phyloP scores from a whole-genome alignment of 108 stramenopile species.

The Cyclostephanos invisitatus region DNA sequence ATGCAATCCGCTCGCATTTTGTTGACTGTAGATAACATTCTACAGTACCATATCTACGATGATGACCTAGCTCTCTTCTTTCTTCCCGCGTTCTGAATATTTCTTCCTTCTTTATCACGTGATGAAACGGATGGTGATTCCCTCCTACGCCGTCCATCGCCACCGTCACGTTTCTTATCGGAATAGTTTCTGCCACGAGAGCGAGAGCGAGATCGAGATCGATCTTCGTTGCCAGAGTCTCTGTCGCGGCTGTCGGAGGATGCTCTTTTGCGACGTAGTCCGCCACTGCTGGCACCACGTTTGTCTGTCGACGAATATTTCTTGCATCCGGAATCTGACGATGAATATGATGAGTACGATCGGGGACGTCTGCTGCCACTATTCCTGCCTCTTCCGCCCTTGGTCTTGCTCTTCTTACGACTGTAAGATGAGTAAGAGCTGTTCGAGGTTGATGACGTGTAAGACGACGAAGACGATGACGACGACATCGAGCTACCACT shows the following conservation, averaged over 20 bases:
- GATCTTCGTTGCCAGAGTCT: neutral
- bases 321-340: slow-evolving; percentile 23
- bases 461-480: slow-evolving; percentile 47
- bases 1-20: no score
- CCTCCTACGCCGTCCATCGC: neutral
- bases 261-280: neutral
- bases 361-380: slow-evolving; percentile 17
- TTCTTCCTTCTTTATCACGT: no score
- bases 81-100: no score
- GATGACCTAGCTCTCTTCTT: no score
- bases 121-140: no score
- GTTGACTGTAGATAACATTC: no score
- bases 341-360: slow-evolving; percentile 35
- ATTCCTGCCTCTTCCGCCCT: slow-evolving; percentile 22
- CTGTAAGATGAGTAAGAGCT: slow-evolving; percentile 48
- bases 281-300: slow-evolving; percentile 4
- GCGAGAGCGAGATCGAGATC: neutral
- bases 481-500: slow-evolving; percentile 47
- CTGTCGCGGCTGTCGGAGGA: slow-evolving; percentile 1
- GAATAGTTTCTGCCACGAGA: neutral
- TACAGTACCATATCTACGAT: no score
- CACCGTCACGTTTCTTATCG: slow-evolving; percentile 5
- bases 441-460: slow-evolving; percentile 50
- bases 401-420: slow-evolving; percentile 31
- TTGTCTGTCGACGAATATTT: slow-evolving; percentile 18